Percentiles rank a stretch among this genome's conserved stretches.
Evolutionary conservation across 441 rosid species (phyloP).

Genomic region (Mallotus japonicus): DNA sequence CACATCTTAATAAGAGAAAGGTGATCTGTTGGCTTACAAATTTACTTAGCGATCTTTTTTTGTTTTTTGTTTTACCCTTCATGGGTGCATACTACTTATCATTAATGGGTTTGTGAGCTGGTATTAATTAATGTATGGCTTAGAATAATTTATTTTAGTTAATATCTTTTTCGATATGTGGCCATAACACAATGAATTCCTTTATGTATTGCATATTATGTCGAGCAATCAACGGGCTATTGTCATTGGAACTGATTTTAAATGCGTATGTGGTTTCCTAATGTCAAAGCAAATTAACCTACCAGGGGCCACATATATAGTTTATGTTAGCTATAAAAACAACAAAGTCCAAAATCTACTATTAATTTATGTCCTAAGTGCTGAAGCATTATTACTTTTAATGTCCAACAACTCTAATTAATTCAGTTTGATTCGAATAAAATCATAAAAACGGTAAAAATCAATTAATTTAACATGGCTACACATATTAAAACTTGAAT

Average conservation of each 20-base stretch:
- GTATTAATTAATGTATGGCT: neutral
- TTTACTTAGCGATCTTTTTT: constrained; percentile 1
- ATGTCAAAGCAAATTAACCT: neutral
- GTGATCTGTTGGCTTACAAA: neutral
- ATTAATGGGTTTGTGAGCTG: constrained; percentile 1
- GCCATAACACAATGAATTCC: neutral
- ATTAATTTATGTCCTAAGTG: too few relatives aligned
- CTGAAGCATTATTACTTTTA: too few relatives aligned
- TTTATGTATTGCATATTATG: neutral
- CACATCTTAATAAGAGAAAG: neutral
- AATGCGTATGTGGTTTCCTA: neutral
- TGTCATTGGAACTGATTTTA: neutral
- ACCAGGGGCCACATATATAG: neutral
- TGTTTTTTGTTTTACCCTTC: neutral
- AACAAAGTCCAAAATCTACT: neutral
- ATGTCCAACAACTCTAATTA: too few relatives aligned
- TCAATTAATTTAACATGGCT: too few relatives aligned
- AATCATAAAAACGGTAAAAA: too few relatives aligned
- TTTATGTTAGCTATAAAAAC: neutral
- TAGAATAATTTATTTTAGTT: neutral
- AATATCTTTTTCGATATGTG: neutral
- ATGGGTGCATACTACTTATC: neutral
- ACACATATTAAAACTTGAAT: too few relatives aligned
- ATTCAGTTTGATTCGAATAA: too few relatives aligned
- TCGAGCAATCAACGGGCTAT: neutral